These are phyloP conservation scores for Parietichytrium sp. DNA, from an alignment of 108 stramenopile species.

Conservation along the genomic window DNA sequence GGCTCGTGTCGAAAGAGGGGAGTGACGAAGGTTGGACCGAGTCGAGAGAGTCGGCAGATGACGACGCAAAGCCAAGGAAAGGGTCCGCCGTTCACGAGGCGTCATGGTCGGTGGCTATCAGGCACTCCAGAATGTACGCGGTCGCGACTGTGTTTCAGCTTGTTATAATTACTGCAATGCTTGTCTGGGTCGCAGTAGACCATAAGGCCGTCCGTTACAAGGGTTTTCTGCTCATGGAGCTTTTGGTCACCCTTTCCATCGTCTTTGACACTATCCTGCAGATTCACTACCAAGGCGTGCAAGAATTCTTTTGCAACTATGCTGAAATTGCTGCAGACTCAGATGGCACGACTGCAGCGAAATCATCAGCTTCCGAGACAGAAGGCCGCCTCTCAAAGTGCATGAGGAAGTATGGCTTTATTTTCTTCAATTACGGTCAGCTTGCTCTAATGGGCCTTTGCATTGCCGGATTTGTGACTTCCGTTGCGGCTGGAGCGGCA, in stretches of 20 bases:
- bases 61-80: background rate
- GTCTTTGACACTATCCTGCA: background rate
- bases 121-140: background rate
- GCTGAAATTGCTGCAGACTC: background rate
- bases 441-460: background rate
- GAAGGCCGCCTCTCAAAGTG: too few species aligned
- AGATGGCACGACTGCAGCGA: background rate
- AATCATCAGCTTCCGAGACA: background rate
- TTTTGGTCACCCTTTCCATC: background rate
- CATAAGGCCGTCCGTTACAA: background rate
- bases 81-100: background rate
- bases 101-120: background rate
- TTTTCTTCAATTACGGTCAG: background rate
- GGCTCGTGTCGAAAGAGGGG: too few species aligned
- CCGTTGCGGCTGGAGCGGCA: background rate
- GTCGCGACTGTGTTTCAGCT: background rate
- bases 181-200: background rate
- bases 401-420: too few species aligned
- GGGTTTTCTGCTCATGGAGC: background rate
- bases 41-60: background rate
- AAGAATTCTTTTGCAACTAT: background rate
- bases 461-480: background rate
- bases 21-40: too few species aligned
- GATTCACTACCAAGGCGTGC: background rate
- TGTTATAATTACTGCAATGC: background rate